A percentile compares a stretch with the other conserved stretches of the same genome.
These are phyloP conservation scores for Polysphondylium violaceum DNA, from an alignment of 78 protist genomes.

Conservation along the genomic window DNA sequence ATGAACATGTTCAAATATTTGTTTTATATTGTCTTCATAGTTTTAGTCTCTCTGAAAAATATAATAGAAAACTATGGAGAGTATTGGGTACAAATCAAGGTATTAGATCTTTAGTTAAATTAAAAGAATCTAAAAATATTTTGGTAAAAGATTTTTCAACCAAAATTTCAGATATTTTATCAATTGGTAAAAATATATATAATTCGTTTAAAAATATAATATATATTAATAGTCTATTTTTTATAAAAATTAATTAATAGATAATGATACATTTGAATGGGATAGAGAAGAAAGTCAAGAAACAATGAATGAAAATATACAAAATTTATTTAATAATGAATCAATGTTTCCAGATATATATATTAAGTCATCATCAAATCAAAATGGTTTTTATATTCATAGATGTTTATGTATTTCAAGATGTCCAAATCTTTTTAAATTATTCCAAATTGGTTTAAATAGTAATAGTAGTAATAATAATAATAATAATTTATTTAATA, in stretches of 20 bases:
- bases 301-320: background rate
- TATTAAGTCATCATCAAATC: background rate
- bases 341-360: conserved; percentile 64
- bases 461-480: background rate
- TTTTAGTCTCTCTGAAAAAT: conserved; percentile 29
- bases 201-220: background rate
- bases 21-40: conserved; percentile 67
- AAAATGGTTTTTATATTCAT: conserved; percentile 23
- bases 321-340: conserved; percentile 23
- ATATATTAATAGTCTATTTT: background rate
- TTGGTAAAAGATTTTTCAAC: background rate
- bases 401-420: conserved; percentile 65
- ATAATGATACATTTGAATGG: background rate
- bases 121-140: conserved; percentile 29
- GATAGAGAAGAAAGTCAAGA: conserved; percentile 22
- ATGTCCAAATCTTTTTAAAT: conserved; percentile 48
- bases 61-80: conserved; percentile 48
- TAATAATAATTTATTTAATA: background rate
- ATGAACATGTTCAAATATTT: conserved; percentile 72
- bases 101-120: conserved; percentile 1
- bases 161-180: conserved; percentile 4
- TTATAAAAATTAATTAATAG: background rate
- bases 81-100: conserved; percentile 30
- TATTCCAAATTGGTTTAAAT: background rate
- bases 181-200: conserved; percentile 23